These are phyloP conservation scores for Thymus quinquecostatus DNA, from an alignment of 257 asterid species.

Conservation along the genomic window DNA sequence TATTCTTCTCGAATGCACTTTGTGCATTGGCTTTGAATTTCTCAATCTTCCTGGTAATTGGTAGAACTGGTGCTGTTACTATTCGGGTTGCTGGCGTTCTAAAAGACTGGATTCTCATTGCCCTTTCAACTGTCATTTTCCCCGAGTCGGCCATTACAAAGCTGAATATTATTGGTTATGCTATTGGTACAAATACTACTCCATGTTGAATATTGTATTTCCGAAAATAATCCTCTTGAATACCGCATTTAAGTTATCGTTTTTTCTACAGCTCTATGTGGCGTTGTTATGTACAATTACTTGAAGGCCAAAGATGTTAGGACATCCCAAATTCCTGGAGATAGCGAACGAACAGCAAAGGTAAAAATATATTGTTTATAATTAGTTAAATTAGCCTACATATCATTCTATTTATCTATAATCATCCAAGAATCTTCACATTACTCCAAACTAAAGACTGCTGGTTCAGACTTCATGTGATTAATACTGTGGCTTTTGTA, in stretches of 20 bases:
- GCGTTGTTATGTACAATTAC: conserved; percentile 73
- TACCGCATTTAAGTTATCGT: conserved; percentile 5
- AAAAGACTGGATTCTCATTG: conserved; percentile 97
- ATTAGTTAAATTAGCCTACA: too few species aligned
- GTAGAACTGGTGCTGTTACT: conserved; percentile 99
- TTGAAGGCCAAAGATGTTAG: conserved; percentile 59
- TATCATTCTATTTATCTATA: neutral
- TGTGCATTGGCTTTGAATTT: conserved; percentile 94
- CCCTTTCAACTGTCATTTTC: conserved; percentile 88
- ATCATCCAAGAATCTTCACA: neutral
- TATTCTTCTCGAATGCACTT: conserved; percentile 96
- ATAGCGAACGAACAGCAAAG: conserved; percentile 49
- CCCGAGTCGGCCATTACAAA: conserved; percentile 91
- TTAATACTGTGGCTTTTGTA: neutral
- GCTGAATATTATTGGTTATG: conserved; percentile 90
- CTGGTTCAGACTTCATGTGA: neutral
- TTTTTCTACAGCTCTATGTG: conserved; percentile 76
- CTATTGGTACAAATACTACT: conserved; percentile 62
- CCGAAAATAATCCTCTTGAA: conserved; percentile 17
- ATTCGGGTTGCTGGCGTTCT: conserved; percentile 96
- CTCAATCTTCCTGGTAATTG: conserved; percentile 91
- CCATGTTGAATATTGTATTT: conserved; percentile 22
- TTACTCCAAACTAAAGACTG: neutral
- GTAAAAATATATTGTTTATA: conserved; percentile 29
- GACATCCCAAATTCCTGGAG: conserved; percentile 48